A percentile compares a stretch with the other conserved stretches of the same genome.
Evolutionary conservation across 2,329 filamentous ascomycete genomes (phyloP).

Genomic region (Arthrocladium fulminans): DNA sequence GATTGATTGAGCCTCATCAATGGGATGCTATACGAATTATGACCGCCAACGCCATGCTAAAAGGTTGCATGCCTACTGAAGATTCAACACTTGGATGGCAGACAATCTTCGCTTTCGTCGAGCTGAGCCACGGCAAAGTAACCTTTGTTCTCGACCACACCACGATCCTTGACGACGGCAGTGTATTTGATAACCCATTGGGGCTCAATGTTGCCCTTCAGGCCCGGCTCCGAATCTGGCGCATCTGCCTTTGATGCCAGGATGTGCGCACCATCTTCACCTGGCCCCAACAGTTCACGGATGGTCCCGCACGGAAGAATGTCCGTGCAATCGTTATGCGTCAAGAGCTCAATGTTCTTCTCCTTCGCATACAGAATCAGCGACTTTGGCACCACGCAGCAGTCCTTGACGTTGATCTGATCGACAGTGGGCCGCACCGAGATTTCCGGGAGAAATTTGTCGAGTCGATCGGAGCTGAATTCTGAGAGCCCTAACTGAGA

Average conservation of each 20-base stretch:
- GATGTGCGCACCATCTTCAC: slow-evolving; percentile 63
- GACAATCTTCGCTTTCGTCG: slow-evolving; percentile 23
- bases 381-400: slow-evolving; percentile 87
- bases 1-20: neutral
- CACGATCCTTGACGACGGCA: slow-evolving; percentile 83
- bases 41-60: slow-evolving; percentile 17
- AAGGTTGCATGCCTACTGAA: slow-evolving; percentile 32
- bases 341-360: slow-evolving; percentile 74
- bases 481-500: slow-evolving; percentile 76
- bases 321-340: slow-evolving; percentile 89
- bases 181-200: slow-evolving; percentile 98
- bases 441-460: slow-evolving; percentile 64
- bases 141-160: slow-evolving; percentile 96
- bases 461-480: slow-evolving; percentile 75
- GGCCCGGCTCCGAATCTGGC: slow-evolving; percentile 41
- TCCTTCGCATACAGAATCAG: slow-evolving; percentile 76
- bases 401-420: slow-evolving; percentile 93
- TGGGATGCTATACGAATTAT: neutral
- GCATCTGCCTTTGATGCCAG: slow-evolving; percentile 52
- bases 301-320: slow-evolving; percentile 79
- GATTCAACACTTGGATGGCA: slow-evolving; percentile 6
- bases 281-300: slow-evolving; percentile 69
- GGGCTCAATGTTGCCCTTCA: slow-evolving; percentile 70
- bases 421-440: slow-evolving; percentile 70
- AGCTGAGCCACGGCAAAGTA: slow-evolving; percentile 85